phyloP scores from a whole-genome alignment of 768 basidiomycete species.

The Russula abietina region DNA sequence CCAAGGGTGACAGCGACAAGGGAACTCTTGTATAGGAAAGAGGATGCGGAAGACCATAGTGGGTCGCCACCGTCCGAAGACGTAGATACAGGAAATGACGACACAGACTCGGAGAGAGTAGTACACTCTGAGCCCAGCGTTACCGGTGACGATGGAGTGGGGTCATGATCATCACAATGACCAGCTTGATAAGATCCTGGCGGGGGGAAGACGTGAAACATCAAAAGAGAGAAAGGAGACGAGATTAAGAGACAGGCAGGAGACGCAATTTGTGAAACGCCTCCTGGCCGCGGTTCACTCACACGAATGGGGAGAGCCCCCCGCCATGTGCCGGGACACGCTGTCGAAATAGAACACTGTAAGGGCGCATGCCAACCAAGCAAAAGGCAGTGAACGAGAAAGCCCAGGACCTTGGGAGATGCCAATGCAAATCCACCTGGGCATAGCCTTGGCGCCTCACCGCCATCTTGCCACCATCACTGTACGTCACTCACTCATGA shows the following conservation, averaged over 20 bases:
- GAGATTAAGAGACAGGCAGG: no score
- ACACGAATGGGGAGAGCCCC: background rate
- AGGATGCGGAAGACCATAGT: background rate
- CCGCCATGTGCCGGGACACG: background rate
- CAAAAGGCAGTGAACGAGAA: background rate
- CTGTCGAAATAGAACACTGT: no score
- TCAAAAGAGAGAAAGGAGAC: background rate
- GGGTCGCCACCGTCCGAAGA: background rate
- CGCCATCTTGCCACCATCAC: background rate
- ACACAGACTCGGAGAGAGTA: background rate
- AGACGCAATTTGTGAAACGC: no score
- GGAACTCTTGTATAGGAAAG: conserved; percentile 34
- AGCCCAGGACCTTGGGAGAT: fast-evolving
- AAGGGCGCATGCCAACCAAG: background rate
- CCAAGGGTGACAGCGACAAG: conserved; percentile 39
- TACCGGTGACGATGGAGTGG: background rate
- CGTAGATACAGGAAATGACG: background rate
- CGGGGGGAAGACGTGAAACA: background rate
- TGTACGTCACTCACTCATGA: conserved; percentile 37
- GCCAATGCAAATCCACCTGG: no score
- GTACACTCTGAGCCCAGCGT: conserved; percentile 1
- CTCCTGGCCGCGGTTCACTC: no score
- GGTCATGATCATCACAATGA: background rate
- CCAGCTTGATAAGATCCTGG: background rate
- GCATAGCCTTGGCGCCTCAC: background rate